Evolutionary conservation across 345 rosid genomes (phyloP).

Genomic region (thale cress (Arabidopsis thaliana)): TAIR10.1 NC_003075.7:17710001-17710500

Average conservation of each 20-base stretch:
- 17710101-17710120: slow-evolving; percentile 22
- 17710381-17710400: not conserved
- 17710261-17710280: not conserved
- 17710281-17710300: slow-evolving; percentile 4
- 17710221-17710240: slow-evolving; percentile 13
- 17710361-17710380: not conserved
- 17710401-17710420: slow-evolving; percentile 32
- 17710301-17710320: slow-evolving; percentile 10
- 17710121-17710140: not conserved
- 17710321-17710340: not conserved
- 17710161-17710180: not conserved
- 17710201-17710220: not conserved
- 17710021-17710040: too few relatives aligned
- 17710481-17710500: slow-evolving; percentile 59
- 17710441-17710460: slow-evolving; percentile 49
- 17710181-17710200: not conserved
- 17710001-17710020: too few relatives aligned
- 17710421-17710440: slow-evolving; percentile 51
- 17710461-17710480: slow-evolving; percentile 64
- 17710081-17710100: slow-evolving; percentile 7
- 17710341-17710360: not conserved
- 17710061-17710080: slow-evolving; percentile 19
- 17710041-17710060: not conserved
- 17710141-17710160: not conserved
- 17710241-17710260: not conserved